Evolutionary conservation across 257 asterid species (phyloP), one percentile per base, ranked within the genome.

Genomic region (Gentiana dahurica): DNA sequence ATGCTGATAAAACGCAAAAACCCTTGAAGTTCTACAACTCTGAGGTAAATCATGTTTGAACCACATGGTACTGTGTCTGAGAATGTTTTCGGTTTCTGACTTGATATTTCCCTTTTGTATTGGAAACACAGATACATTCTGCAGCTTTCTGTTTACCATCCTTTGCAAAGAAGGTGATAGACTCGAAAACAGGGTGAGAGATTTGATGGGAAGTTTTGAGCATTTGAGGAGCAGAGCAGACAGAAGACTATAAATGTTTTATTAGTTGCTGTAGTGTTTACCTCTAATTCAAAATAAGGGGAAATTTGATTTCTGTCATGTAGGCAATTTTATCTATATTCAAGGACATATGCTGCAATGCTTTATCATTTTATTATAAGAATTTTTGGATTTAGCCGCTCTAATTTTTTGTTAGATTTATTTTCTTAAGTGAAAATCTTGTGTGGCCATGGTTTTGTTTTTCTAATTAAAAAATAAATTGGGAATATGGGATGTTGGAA

Each of bases 101-200:
- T 46, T 51, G 47, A 8, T 54, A 8, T 46, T 10, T 34, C 12
- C 3, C 1, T 10, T 36, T 0, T 0, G 9, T 24, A 2, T 59
- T 4, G 8, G 8, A 33, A 41, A 8, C 15, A 38, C 83, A 87
- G 98, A 78, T 91, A 67, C 94, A 91, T 70, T 75, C 89, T 46
- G 97, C 98, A 0, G 96, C 98, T 5, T 92, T 92, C 84, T 85
- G 95, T 61, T 73, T 92, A 66, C 98, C 98, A 24, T 77, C 98
- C 1, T 92, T 92, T 34, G 98, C 98, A 15, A 81, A 67, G 70
- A 88, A 76, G 64, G 93, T 88, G 71, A 92, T 92, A 1, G 94
- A 87, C 10, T 36, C 81, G n/a, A 82, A 77, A 68, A 73, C 76
- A n/a, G 72, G 61, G 3, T 81, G 75, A 77, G 34, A 2, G 32